Evolutionary conservation across 2,329 filamentous ascomycete genomes (phyloP).

Genomic region (Penicillium sp.): DNA sequence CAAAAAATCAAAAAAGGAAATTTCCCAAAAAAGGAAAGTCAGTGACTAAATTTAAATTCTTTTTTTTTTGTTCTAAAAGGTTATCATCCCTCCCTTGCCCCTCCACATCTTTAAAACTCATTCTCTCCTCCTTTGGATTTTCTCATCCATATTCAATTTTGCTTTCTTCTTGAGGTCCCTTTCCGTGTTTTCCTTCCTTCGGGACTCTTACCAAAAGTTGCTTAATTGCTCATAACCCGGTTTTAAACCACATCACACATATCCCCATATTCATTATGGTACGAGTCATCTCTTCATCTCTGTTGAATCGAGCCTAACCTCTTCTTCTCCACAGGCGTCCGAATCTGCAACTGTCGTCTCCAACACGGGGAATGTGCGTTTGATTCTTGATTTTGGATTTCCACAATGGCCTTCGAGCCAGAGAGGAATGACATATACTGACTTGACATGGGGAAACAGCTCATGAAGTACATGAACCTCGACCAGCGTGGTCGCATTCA

Average conservation of each 20-base stretch:
- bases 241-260: constrained; percentile 13
- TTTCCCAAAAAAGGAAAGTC: constrained; percentile 7
- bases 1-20: constrained; percentile 4
- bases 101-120: constrained; percentile 28
- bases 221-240: constrained; percentile 12
- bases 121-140: constrained; percentile 25
- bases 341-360: constrained; percentile 43
- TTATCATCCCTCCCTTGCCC: constrained; percentile 20
- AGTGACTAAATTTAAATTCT: constrained; percentile 31
- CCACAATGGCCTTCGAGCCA: constrained; percentile 31
- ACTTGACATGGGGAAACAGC: constrained; percentile 53
- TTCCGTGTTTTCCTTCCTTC: constrained; percentile 17
- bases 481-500: constrained; percentile 86
- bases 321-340: constrained; percentile 31
- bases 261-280: constrained; percentile 32
- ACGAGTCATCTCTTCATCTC: constrained; percentile 9
- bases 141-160: constrained; percentile 15
- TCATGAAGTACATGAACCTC: constrained; percentile 87
- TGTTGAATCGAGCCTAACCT: background rate
- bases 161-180: constrained; percentile 16
- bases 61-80: background rate
- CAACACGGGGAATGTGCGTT: constrained; percentile 49
- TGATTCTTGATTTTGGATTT: constrained; percentile 30
- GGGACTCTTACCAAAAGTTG: constrained; percentile 3
- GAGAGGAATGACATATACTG: constrained; percentile 40